phyloP scores from a whole-genome alignment of 1,284 basidiomycete genomes.

The Serendipita sp. region DNA sequence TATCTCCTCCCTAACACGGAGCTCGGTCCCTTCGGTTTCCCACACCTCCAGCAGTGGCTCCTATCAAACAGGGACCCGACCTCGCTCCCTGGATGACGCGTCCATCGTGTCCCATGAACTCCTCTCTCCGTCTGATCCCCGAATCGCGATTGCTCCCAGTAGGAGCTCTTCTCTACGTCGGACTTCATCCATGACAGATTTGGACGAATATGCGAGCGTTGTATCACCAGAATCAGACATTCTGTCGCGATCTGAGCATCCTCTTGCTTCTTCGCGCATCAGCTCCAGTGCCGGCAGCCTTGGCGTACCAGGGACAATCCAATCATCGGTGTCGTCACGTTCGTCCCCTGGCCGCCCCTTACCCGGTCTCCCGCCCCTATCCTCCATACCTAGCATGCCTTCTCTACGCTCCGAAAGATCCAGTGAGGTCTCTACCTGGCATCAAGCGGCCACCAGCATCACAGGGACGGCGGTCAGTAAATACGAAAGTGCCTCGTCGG shows the following conservation, averaged over 20 bases:
- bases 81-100: constrained; percentile 52
- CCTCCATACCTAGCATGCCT: not conserved
- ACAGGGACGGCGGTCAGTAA: not conserved
- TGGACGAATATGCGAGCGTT: constrained; percentile 29
- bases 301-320: not conserved
- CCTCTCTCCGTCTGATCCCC: constrained; percentile 50
- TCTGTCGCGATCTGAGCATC: not conserved
- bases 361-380: not conserved
- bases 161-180: constrained; percentile 45
- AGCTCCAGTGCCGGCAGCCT: not conserved
- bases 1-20: constrained; percentile 1
- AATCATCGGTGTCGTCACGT: not conserved
- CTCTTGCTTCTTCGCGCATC: not conserved
- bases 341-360: not conserved
- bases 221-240: not conserved
- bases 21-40: constrained; percentile 8
- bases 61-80: constrained; percentile 37
- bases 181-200: constrained; percentile 60
- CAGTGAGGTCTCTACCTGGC: not conserved
- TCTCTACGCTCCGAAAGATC: not conserved
- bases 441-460: not conserved
- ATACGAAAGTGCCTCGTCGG: not conserved
- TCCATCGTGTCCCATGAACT: constrained; percentile 44
- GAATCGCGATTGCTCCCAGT: constrained; percentile 46
- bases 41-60: constrained; percentile 17